Conservation (phyloP, 345 rosid genomes). For the Lepidium aucheri region DNA sequence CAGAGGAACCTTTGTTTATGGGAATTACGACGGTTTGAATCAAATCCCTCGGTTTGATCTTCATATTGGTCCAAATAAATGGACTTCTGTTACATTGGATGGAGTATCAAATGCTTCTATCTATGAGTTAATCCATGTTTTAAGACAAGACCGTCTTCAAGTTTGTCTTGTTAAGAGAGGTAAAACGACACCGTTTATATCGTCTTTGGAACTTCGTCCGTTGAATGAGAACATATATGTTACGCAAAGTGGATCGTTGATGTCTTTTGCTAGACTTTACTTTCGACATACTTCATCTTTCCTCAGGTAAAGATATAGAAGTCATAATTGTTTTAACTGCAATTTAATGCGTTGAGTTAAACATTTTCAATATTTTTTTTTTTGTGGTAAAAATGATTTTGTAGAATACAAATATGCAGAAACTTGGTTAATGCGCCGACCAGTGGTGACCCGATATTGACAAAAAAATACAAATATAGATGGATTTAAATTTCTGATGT, state of each 20-base stretch:
- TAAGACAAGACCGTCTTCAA: slow-evolving; percentile 11
- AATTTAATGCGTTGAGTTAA: neutral
- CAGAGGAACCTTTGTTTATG: slow-evolving; percentile 27
- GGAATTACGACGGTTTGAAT: slow-evolving; percentile 24
- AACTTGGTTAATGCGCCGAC: too few relatives aligned
- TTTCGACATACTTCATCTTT: neutral
- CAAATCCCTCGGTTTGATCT: slow-evolving; percentile 18
- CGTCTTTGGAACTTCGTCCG: slow-evolving; percentile 19
- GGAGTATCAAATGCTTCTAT: neutral
- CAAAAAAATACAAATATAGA: neutral
- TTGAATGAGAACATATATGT: slow-evolving; percentile 3
- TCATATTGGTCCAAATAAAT: slow-evolving; percentile 25
- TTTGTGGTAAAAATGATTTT: too few relatives aligned
- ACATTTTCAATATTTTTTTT: neutral
- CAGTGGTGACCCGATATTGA: too few relatives aligned
- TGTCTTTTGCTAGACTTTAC: slow-evolving; percentile 4
- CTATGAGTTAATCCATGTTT: slow-evolving; percentile 21
- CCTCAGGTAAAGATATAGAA: slow-evolving; percentile 14
- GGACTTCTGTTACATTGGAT: slow-evolving; percentile 12
- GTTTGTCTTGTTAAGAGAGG: slow-evolving; percentile 26
- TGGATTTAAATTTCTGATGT: too few relatives aligned
- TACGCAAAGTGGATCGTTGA: slow-evolving; percentile 24
- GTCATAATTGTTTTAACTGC: neutral
- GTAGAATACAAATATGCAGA: too few relatives aligned
- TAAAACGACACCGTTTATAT: slow-evolving; percentile 16